A percentile compares a stretch with the other conserved stretches of the same genome.
phyloP scores from a whole-genome alignment of 148 eudicot species.

The Persicaria maculosa region DNA sequence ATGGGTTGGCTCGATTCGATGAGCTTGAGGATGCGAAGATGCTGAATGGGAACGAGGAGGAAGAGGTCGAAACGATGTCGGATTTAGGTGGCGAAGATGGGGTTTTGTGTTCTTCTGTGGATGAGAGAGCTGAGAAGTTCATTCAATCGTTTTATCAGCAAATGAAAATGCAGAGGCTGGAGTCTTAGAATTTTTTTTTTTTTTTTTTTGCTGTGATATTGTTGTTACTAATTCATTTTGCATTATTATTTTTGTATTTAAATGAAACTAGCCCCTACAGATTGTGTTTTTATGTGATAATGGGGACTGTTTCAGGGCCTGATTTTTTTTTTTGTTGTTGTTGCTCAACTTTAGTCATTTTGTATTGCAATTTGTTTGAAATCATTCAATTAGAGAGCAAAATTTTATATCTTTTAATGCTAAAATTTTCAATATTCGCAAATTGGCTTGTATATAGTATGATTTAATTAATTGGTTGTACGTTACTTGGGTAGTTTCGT shows the following conservation, averaged over 20 bases:
- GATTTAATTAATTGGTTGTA: too few species aligned
- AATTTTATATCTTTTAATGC: too few species aligned
- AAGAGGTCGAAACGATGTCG: slow-evolving; percentile 18
- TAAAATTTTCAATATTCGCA: too few species aligned
- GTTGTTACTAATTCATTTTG: neutral
- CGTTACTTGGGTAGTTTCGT: too few species aligned
- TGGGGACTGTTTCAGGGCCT: neutral
- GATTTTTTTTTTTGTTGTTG: neutral
- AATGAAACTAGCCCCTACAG: neutral
- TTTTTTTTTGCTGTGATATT: neutral
- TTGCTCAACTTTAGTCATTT: neutral
- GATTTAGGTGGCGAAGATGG: slow-evolving; percentile 13
- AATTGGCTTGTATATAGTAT: too few species aligned
- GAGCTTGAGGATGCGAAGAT: slow-evolving; percentile 9
- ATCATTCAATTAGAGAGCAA: neutral
- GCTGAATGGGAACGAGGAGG: slow-evolving; percentile 8
- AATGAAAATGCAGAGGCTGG: slow-evolving; percentile 38
- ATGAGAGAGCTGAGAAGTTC: slow-evolving; percentile 51
- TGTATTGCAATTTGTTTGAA: neutral
- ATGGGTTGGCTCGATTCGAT: neutral
- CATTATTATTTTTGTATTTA: neutral
- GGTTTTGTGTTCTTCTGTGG: slow-evolving; percentile 25
- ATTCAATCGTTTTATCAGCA: slow-evolving; percentile 44
- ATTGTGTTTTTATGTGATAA: neutral
- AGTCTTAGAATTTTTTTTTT: slow-evolving; percentile 1